Conservation (phyloP, 148 eudicot species). For the Chenopodium formosanum region DNA sequence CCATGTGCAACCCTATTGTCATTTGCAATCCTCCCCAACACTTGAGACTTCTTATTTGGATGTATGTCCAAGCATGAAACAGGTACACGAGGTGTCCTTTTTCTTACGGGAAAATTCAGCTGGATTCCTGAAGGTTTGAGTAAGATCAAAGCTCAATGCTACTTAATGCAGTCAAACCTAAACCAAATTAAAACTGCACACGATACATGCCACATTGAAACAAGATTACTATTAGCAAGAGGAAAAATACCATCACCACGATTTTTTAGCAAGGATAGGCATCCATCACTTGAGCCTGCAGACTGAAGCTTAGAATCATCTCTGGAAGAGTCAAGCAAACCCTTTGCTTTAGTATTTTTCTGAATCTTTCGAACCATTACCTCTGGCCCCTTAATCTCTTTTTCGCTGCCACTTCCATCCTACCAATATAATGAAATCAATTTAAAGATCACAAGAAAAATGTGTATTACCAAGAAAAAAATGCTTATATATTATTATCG, state of each 20-base stretch:
- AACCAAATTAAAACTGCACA: not conserved
- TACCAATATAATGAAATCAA: constrained; percentile 15
- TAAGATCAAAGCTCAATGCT: constrained; percentile 8
- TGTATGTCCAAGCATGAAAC: constrained; percentile 23
- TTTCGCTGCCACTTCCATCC: constrained; percentile 42
- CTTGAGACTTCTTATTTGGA: constrained; percentile 24
- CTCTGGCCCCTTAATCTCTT: constrained; percentile 22
- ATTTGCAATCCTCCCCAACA: constrained; percentile 15
- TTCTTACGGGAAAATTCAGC: constrained; percentile 37
- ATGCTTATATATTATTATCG: not conserved
- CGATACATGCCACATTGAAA: not conserved
- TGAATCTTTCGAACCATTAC: constrained; percentile 27
- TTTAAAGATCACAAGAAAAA: not conserved
- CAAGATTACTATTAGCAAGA: constrained; percentile 1
- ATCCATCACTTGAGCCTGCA: constrained; percentile 25
- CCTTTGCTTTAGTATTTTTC: constrained; percentile 33
- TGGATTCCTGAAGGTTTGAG: constrained; percentile 28
- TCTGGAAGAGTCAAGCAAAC: constrained; percentile 19
- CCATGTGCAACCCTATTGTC: constrained; percentile 18
- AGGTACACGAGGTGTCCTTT: constrained; percentile 49
- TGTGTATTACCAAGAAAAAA: not conserved
- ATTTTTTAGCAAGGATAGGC: constrained; percentile 25
- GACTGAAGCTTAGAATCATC: constrained; percentile 18
- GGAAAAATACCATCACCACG: constrained; percentile 23
- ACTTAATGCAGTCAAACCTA: constrained; percentile 1